Base-by-base conservation (phyloP, 495 filamentous ascomycete species). In the Niebla homalea region DNA sequence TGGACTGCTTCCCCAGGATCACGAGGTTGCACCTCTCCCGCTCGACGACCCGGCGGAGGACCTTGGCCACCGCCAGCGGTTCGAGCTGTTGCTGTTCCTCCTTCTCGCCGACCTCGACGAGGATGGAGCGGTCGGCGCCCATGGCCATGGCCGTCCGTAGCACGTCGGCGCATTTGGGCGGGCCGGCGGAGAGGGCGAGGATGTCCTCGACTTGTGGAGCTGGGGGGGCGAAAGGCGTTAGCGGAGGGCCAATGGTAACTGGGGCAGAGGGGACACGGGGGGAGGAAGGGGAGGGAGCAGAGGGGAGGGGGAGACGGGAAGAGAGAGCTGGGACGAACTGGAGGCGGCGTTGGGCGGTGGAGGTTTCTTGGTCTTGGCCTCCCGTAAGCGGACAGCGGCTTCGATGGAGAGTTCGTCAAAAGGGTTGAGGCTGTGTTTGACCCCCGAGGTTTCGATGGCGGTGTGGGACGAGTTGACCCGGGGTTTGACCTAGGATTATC, bases 391-490 rank as follows among this genome's bases (percentile, higher is more conserved):
- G 50, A 95, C 81, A 55, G 88, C 85, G 70, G 95, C 92, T 70
- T 98, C 92, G 69, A 98, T 78, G 49, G 87, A 89, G 65, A 98
- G 86, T 69, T 97, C 92, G 71, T 98, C 92, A 73, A 98, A 98
- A 44, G 92, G 92, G 77, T 98, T 98, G 76, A 97, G 87, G 66
- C 79, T 84, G 76, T 96, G 92, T 69, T 97, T 98, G 58, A 97
- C 88, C 57, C 84, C 84, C 42, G 77, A 69, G 41, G 86, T 95
- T 70, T 94, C 88, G 69, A 98, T 81, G 63, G 80, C 93, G 37
- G 92, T 97, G 66, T 87, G 82, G 62, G 92, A 69, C 66, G 92
- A 89, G 80, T 96, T 96, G 75, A 97, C 87, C 57, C 92, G 86
- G 49, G 92, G 92, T 75, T 95, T 96, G 77, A 95, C 78, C 92